Conservation (phyloP, 2,329 filamentous ascomycete species). For the Nemania bipapillata region DNA sequence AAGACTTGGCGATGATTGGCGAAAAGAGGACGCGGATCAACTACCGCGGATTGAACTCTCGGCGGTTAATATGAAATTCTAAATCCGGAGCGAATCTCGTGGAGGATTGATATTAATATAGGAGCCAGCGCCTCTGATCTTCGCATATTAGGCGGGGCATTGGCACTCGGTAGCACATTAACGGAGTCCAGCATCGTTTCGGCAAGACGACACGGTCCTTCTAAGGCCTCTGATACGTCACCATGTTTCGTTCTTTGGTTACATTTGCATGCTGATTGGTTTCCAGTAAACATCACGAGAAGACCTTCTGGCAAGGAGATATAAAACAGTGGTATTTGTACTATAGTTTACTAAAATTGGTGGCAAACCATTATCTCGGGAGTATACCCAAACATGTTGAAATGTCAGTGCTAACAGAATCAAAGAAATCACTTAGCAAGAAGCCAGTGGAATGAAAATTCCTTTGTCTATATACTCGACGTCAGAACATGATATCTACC, state of each 20-base stretch:
- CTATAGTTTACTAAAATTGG: not conserved
- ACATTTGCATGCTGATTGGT: conserved; percentile 8
- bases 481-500: conserved; percentile 8
- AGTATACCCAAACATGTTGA: not conserved
- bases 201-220: conserved; percentile 31
- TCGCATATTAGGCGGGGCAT: conserved; percentile 46
- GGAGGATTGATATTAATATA: conserved; percentile 46
- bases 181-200: conserved; percentile 25
- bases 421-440: not conserved
- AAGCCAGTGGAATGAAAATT: not conserved
- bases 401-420: not conserved
- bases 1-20: conserved; percentile 44
- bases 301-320: not conserved
- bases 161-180: conserved; percentile 39
- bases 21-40: conserved; percentile 39
- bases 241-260: not conserved
- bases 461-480: not conserved
- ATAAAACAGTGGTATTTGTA: not conserved
- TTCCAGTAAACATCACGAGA: conserved; percentile 16
- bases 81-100: conserved; percentile 46
- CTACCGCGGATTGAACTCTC: conserved; percentile 46
- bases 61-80: conserved; percentile 48
- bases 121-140: conserved; percentile 38
- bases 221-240: conserved; percentile 18
- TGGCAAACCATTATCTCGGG: not conserved